Evolutionary conservation across 176 grass and related monocot species (phyloP), one percentile per base, ranked within the genome.

Genomic region (Saccharum officinarum): DNA sequence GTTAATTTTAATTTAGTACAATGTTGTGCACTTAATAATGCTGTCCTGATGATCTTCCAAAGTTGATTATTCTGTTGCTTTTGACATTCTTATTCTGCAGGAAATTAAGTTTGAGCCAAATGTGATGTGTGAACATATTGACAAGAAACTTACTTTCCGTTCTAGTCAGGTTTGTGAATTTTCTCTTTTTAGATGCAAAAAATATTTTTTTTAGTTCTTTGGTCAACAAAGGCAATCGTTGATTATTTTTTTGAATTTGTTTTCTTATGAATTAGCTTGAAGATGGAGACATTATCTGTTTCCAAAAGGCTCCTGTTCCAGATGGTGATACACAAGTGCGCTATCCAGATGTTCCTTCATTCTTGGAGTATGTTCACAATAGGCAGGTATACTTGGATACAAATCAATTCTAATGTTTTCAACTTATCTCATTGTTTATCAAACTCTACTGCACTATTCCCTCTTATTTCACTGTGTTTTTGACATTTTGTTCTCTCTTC

Each of bases 301-400:
- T 92, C 82, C 91, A 94, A 77, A 95, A 92, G 86, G 57, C 86
- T 83, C 84, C 62, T 50, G 18, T 66, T 84, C 70, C 77, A 78
- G 91, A 85, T 20, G 69, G 50, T 72, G 71, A 83, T 75, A 71
- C 86, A 65, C 90, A 88, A 87, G 83, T 84, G 61, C 83, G 91
- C 59, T 95, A 94, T 94, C 93, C 89, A 87, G 91, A 98, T 78
- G 91, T 95, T 84, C 93, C 96, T 62, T 94, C 96, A 38, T 98
- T 92, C 89, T 91, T 98, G 87, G 96, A 95, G 80, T 98, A 98
- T 90, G 93, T 98, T 78, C 96, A 90, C 82, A 98, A 95, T 82
- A 92, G 96, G 68, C 96, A 98, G 96, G 95, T 98, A 92, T 80
- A 64, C 50, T 57, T 71, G 69, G 70, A 84, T 81, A 45, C 40